Conservation (phyloP, 345 rosid genomes). For the Eucalyptus shirleyi region DNA sequence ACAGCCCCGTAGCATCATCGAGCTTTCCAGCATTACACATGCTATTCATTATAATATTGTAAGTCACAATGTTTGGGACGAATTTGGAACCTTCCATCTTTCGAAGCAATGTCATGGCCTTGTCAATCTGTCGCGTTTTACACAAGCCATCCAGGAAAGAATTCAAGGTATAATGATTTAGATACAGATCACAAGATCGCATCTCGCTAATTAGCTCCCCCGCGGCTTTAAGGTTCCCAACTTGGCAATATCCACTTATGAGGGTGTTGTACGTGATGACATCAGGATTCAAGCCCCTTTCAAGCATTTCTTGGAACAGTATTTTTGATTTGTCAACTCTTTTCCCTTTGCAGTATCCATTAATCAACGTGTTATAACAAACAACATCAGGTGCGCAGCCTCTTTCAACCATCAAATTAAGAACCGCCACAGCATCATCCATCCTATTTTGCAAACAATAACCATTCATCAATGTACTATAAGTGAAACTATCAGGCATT, state of each 20-base stretch:
- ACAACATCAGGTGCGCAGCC: too few relatives aligned
- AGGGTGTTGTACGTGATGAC: too few relatives aligned
- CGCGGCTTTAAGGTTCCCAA: not conserved
- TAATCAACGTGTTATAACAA: too few relatives aligned
- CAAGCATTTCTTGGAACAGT: too few relatives aligned
- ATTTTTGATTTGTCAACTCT: too few relatives aligned
- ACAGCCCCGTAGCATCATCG: rapidly evolving
- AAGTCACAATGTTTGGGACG: rapidly evolving
- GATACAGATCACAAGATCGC: rapidly evolving
- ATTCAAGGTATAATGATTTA: not conserved
- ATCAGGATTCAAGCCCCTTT: too few relatives aligned
- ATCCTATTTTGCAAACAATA: too few relatives aligned
- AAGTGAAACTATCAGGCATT: too few relatives aligned
- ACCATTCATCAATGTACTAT: too few relatives aligned
- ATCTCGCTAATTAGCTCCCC: not conserved
- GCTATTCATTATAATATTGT: not conserved
- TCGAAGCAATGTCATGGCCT: not conserved
- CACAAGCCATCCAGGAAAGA: not conserved
- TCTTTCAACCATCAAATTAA: too few relatives aligned
- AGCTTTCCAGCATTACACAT: not conserved
- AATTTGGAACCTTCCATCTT: not conserved
- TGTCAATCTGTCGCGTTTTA: not conserved
- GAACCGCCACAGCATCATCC: rapidly evolving
- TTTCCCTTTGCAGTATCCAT: too few relatives aligned
- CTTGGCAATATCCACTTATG: rapidly evolving